A percentile compares a stretch with the other conserved stretches of the same genome.
These are phyloP conservation scores for Colletotrichum graminicola DNA, from an alignment of 2,329 filamentous ascomycete species.

Conservation along the genomic window DNA sequence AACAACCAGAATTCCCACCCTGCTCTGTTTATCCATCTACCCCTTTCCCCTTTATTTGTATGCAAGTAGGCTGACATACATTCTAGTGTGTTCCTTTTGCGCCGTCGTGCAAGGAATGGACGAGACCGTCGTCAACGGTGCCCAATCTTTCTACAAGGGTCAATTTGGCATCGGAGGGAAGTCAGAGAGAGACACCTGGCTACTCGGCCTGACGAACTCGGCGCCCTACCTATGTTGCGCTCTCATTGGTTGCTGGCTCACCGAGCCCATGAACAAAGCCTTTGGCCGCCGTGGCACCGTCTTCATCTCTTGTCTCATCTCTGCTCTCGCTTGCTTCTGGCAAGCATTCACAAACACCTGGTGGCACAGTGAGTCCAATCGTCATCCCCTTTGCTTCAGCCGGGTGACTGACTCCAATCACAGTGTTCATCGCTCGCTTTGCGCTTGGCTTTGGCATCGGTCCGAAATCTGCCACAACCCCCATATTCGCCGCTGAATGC, in stretches of 20 bases:
- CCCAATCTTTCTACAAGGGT: constrained; percentile 57
- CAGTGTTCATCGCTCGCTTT: constrained; percentile 77
- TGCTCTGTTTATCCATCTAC: background rate
- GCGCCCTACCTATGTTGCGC: constrained; percentile 76
- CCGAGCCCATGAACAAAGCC: constrained; percentile 76
- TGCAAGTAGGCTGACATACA: background rate
- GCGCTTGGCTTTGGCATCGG: constrained; percentile 78
- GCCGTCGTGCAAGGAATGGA: constrained; percentile 79
- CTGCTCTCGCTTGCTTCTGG: constrained; percentile 66
- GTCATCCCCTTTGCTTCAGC: background rate
- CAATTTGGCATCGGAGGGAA: constrained; percentile 71
- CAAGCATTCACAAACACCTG: constrained; percentile 60
- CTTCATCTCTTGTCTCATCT: constrained; percentile 75
- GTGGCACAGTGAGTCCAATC: constrained; percentile 62
- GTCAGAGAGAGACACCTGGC: constrained; percentile 64
- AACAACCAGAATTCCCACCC: too few relatives aligned
- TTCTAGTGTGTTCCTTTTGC: constrained; percentile 70
- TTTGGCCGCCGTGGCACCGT: constrained; percentile 80
- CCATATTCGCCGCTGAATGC: constrained; percentile 78
- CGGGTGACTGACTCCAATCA: background rate
- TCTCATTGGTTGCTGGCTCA: constrained; percentile 79
- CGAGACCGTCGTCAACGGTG: constrained; percentile 74
- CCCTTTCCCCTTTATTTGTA: background rate
- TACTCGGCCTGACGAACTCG: constrained; percentile 72
- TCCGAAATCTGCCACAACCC: constrained; percentile 76